Conservation (phyloP, 164 flowering plant genomes). For the Buxus sempervirens region DNA sequence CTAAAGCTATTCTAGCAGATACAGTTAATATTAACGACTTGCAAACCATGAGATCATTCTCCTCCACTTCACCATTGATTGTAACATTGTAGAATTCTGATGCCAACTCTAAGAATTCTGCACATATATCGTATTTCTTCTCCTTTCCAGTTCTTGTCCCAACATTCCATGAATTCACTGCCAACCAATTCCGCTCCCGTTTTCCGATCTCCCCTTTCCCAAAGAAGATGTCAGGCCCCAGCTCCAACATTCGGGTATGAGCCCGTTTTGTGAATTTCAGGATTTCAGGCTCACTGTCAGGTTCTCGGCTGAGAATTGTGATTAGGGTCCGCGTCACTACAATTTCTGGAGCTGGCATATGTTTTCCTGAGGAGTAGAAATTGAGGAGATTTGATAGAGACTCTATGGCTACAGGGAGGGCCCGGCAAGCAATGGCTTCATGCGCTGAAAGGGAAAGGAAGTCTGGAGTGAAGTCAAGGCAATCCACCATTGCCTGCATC, state of each 20-base stretch:
- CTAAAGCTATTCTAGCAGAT: conserved; percentile 62
- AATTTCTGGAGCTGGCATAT: conserved; percentile 67
- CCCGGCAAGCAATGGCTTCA: conserved; percentile 82
- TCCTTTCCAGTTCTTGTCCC: conserved; percentile 64
- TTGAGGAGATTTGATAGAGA: conserved; percentile 61
- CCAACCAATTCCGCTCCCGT: conserved; percentile 84
- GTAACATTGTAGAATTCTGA: conserved; percentile 56
- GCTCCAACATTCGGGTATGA: conserved; percentile 42
- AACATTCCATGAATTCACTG: conserved; percentile 72
- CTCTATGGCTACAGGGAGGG: conserved; percentile 76
- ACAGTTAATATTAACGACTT: conserved; percentile 63
- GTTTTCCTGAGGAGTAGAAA: conserved; percentile 53
- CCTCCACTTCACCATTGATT: conserved; percentile 40
- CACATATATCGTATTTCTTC: conserved; percentile 48
- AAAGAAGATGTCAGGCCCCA: conserved; percentile 62
- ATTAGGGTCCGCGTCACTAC: conserved; percentile 65
- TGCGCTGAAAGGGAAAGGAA: conserved; percentile 87
- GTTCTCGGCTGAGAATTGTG: conserved; percentile 51
- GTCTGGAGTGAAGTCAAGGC: conserved; percentile 82
- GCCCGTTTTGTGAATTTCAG: conserved; percentile 54
- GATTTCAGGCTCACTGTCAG: conserved; percentile 46
- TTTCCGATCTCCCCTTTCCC: conserved; percentile 78
- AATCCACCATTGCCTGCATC: conserved; percentile 68
- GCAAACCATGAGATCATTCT: conserved; percentile 47
- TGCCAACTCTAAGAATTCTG: conserved; percentile 65